Base-by-base conservation (phyloP, 2,329 filamentous ascomycete species). In the Colletotrichum tabaci region DNA sequence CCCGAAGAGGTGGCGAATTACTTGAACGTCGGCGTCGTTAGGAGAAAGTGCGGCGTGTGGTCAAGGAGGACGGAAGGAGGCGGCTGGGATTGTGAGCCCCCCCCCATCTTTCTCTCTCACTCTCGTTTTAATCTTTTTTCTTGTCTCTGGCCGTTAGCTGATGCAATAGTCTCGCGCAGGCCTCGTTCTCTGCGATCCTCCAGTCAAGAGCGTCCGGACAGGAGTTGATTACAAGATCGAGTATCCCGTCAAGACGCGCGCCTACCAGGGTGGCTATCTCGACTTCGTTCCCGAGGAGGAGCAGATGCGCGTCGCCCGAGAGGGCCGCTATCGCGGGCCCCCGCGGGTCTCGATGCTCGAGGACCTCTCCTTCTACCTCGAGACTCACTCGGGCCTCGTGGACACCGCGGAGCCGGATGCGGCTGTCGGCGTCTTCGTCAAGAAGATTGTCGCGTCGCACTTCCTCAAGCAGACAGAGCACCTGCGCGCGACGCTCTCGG, bases 231-330 rank as follows among this genome's bases (percentile, higher is more conserved):
- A 77, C 65, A 64, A 53, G 12, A 61, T 66, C 3, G 49, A 62
- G 3, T 64, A 67, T 46, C n/a, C 21, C 12, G 74, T 76, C 57
- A 73, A 71, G 49, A 73, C 74, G 2, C 44, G 50, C 53, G 69
- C 74, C 2, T 77, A 76, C 58, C 74, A 77, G 47, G 74, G 75
- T 23, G 76, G 76, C 44, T 77, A 77, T 52, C 65, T 76, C 26
- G 76, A 77, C 72, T 77, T 77, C 56, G 73, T 77, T 18, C 76
- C 76, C 2, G 72, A 73, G 44, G 69, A 64, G 18, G 71, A 71
- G 15, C 75, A 76, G 58, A 52, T 72, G 12, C 67, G 62, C 15
- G 50, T 66, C 7, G 66, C 61, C 7, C 26, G 26, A 26, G 66
- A 71, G 6, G 57, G 61, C 13, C 49, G 42, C 15, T 55, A 66